Evolutionary conservation across 2,329 filamentous ascomycete species (phyloP).

Genomic region (Neophaeococcomyces aloes): DNA sequence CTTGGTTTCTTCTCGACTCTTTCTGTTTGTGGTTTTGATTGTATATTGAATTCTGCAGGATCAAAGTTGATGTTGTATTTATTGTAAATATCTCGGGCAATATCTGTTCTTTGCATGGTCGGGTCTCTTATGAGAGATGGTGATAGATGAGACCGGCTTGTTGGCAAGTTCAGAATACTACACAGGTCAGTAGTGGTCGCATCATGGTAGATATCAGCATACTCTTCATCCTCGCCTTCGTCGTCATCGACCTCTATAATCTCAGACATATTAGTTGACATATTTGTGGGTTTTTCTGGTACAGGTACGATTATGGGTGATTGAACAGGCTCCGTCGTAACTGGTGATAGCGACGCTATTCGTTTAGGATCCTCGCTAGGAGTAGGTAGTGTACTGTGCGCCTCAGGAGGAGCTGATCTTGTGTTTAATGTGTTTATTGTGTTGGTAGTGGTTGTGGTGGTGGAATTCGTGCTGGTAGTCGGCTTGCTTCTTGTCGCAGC

Average conservation of each 20-base stretch:
- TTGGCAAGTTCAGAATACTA: slow-evolving; percentile 3
- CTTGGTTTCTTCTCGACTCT: slow-evolving; percentile 37
- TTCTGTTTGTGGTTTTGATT: slow-evolving; percentile 22
- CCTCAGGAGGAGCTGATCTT: slow-evolving; percentile 4
- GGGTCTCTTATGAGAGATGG: not conserved
- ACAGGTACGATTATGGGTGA: no score
- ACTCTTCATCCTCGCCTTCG: slow-evolving; percentile 2
- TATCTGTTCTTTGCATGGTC: slow-evolving; percentile 27
- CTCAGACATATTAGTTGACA: not conserved
- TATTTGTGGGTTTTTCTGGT: not conserved
- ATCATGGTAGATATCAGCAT: not conserved
- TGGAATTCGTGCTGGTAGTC: not conserved
- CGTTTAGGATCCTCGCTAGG: no score
- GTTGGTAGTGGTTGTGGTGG: slow-evolving; percentile 1
- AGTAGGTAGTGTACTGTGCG: no score
- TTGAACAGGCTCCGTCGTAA: no score
- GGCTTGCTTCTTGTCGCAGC: slow-evolving; percentile 11
- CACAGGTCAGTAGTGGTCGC: not conserved
- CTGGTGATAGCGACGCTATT: no score
- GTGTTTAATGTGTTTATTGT: slow-evolving; percentile 3
- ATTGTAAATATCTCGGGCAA: slow-evolving; percentile 35
- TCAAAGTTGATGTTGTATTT: slow-evolving; percentile 38
- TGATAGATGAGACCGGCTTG: no score
- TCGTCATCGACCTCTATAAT: slow-evolving; percentile 13
- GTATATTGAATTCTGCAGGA: slow-evolving; percentile 32